phyloP scores from a whole-genome alignment of 176 grass and related monocot genomes.

The Carex scoparia region DNA sequence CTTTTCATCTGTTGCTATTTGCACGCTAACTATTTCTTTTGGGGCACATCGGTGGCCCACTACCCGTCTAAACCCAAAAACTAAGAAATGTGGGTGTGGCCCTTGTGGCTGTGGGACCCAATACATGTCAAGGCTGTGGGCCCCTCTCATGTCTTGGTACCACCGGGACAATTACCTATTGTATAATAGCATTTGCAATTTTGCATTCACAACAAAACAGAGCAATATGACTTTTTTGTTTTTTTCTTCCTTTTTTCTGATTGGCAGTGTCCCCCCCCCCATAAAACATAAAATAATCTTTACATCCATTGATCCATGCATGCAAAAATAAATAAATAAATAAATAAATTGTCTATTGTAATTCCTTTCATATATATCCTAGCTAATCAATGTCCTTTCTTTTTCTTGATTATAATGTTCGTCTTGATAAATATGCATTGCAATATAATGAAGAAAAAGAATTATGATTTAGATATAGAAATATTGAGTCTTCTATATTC shows the following conservation, averaged over 20 bases:
- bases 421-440: not conserved
- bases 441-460: not conserved
- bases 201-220: constrained; percentile 6
- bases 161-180: constrained; percentile 22
- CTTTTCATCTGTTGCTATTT: constrained; percentile 17
- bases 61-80: not conserved
- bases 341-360: not conserved
- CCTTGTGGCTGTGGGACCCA: constrained; percentile 1
- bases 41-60: constrained; percentile 15
- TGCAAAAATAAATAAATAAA: not conserved
- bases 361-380: not conserved
- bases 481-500: not conserved
- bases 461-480: not conserved
- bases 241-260: constrained; percentile 3
- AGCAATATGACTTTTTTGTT: not conserved
- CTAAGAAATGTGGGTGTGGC: constrained; percentile 7
- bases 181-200: constrained; percentile 17
- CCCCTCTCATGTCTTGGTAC: constrained; percentile 11
- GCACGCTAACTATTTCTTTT: constrained; percentile 12
- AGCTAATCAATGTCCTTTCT: not conserved
- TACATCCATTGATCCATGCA: not conserved
- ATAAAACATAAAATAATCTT: not conserved
- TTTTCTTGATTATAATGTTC: not conserved
- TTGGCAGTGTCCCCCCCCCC: not conserved
- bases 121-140: constrained; percentile 4